These are phyloP conservation scores for Scutellaria galericulata DNA, from an alignment of 257 asterid species.

Conservation along the genomic window DNA sequence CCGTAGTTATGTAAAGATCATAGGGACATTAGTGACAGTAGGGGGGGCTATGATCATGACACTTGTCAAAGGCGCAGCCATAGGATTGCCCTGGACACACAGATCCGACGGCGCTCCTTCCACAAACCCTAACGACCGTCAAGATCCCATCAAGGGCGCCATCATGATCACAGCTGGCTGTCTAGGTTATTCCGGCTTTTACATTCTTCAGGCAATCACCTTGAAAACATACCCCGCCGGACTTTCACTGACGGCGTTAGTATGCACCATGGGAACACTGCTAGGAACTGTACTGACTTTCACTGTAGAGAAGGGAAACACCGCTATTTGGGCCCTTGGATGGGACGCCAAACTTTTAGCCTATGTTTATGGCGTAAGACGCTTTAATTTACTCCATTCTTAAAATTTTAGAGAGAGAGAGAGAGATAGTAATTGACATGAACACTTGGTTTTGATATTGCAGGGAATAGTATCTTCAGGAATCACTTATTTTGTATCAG, in stretches of 20 bases:
- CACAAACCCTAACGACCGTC: background rate
- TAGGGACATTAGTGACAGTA: slow-evolving; percentile 65
- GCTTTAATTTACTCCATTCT: background rate
- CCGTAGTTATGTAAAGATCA: slow-evolving; percentile 60
- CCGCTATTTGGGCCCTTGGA: slow-evolving; percentile 56
- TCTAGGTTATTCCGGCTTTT: slow-evolving; percentile 56
- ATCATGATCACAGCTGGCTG: slow-evolving; percentile 57
- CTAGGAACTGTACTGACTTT: slow-evolving; percentile 56
- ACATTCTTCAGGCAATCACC: slow-evolving; percentile 63
- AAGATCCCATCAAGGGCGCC: slow-evolving; percentile 57
- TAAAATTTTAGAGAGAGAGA: background rate
- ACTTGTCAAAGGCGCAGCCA: slow-evolving; percentile 48
- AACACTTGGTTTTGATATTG: background rate
- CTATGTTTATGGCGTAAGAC: slow-evolving; percentile 59
- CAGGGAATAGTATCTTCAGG: slow-evolving; percentile 68
- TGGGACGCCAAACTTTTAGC: slow-evolving; percentile 60
- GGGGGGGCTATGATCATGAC: slow-evolving; percentile 87
- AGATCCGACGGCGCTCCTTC: slow-evolving; percentile 29
- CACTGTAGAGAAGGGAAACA: slow-evolving; percentile 49
- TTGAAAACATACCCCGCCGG: slow-evolving; percentile 68
- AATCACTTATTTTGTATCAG: slow-evolving; percentile 49
- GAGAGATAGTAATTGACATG: background rate
- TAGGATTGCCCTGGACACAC: slow-evolving; percentile 72
- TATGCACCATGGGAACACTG: slow-evolving; percentile 62
- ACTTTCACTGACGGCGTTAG: slow-evolving; percentile 58